Conservation (phyloP, 2,329 filamentous ascomycete genomes). For the Pyrenochaeta sp. region DNA sequence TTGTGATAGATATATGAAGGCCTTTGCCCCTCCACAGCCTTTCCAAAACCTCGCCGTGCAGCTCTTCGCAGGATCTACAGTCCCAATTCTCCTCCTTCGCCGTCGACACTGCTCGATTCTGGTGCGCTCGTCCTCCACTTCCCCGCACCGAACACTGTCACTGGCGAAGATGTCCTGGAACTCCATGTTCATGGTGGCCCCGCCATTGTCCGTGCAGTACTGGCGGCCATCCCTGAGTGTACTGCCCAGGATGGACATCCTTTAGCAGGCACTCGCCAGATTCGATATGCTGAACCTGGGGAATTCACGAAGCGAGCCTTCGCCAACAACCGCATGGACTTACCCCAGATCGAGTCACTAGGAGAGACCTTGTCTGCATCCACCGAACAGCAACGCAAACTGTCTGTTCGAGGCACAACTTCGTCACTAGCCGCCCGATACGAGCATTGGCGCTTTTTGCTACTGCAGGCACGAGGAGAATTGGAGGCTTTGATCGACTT, state of each 20-base stretch:
- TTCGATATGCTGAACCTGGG: constrained; percentile 91
- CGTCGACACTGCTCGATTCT: constrained; percentile 70
- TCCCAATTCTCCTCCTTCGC: constrained; percentile 52
- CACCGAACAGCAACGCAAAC: constrained; percentile 90
- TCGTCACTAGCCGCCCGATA: constrained; percentile 76
- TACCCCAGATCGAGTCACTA: constrained; percentile 79
- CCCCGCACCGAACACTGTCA: constrained; percentile 80
- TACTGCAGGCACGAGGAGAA: constrained; percentile 85
- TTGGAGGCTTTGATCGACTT: constrained; percentile 97
- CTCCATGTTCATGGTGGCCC: constrained; percentile 92
- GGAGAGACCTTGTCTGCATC: constrained; percentile 68
- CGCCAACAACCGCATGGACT: constrained; percentile 80
- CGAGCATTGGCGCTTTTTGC: constrained; percentile 77
- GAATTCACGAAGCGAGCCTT: constrained; percentile 96
- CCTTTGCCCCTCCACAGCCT: constrained; percentile 63
- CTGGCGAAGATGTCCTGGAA: constrained; percentile 91
- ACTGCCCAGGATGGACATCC: constrained; percentile 4
- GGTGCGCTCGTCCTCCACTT: constrained; percentile 85
- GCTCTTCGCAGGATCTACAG: constrained; percentile 77
- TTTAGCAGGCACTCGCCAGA: constrained; percentile 35
- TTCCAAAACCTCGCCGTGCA: constrained; percentile 69
- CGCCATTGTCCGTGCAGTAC: constrained; percentile 85
- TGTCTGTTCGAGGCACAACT: constrained; percentile 80
- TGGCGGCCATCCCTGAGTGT: constrained; percentile 74
- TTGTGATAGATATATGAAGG: constrained; percentile 67